These are phyloP conservation scores for Blastobotrys illinoisensis DNA, from an alignment of 1,139 yeast genomes.

Conservation along the genomic window DNA sequence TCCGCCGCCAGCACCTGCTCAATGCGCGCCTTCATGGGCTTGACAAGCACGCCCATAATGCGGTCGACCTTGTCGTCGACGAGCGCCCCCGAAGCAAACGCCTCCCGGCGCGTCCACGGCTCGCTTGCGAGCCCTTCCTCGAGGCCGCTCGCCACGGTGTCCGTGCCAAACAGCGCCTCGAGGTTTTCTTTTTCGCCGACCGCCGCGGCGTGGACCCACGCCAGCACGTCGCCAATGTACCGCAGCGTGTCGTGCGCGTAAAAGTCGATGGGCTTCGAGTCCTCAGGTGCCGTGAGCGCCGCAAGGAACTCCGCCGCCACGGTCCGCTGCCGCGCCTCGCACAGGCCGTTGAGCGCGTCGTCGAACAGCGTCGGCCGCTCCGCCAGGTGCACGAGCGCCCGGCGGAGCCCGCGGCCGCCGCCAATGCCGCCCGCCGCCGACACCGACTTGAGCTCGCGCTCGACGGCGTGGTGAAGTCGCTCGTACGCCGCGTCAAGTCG, in stretches of 20 bases:
- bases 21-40: slow-evolving; percentile 46
- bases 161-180: slow-evolving; percentile 46
- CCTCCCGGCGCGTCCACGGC: slow-evolving; percentile 22
- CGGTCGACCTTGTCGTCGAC: slow-evolving; percentile 36
- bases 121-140: slow-evolving; percentile 26
- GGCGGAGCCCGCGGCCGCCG: slow-evolving; percentile 23
- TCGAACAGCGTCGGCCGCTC: slow-evolving; percentile 37
- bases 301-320: slow-evolving; percentile 42
- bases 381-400: slow-evolving; percentile 30
- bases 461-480: slow-evolving; percentile 40
- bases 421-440: slow-evolving; percentile 20
- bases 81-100: slow-evolving; percentile 27
- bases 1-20: slow-evolving; percentile 70
- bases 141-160: slow-evolving; percentile 30
- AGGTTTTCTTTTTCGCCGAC: slow-evolving; percentile 84
- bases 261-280: slow-evolving; percentile 50
- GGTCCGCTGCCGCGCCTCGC: slow-evolving; percentile 29
- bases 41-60: slow-evolving; percentile 45
- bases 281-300: slow-evolving; percentile 40
- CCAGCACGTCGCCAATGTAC: slow-evolving; percentile 81
- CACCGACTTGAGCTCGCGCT: slow-evolving; percentile 30
- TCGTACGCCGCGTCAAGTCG: slow-evolving; percentile 49
- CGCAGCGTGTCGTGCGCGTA: slow-evolving; percentile 78
- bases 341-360: slow-evolving; percentile 29
- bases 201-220: slow-evolving; percentile 83